A percentile compares a stretch with the other conserved stretches of the same genome.
phyloP scores from a whole-genome alignment of 805 yeast genomes.

The Sugiyamaella mastotermitis region DNA sequence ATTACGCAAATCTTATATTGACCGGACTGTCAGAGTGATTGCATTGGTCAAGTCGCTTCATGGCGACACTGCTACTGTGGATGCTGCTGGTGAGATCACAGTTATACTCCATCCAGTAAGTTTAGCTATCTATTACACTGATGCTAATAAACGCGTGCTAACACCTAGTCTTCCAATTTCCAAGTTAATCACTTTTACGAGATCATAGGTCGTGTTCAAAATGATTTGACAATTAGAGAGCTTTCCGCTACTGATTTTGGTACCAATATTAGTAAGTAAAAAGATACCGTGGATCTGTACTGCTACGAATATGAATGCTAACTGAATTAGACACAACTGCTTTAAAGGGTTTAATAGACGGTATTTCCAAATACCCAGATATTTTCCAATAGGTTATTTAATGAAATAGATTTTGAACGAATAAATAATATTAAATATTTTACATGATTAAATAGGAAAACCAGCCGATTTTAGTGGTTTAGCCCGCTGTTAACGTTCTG shows the following conservation, averaged over 20 bases:
- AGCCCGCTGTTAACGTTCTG: too few relatives aligned
- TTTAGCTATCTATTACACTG: neutral
- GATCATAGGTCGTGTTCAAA: constrained; percentile 29
- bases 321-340: neutral
- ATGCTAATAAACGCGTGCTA: neutral
- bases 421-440: too few relatives aligned
- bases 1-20: constrained; percentile 18
- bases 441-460: too few relatives aligned
- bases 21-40: constrained; percentile 26
- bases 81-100: constrained; percentile 29
- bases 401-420: too few relatives aligned
- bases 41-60: constrained; percentile 28
- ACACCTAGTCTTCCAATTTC: constrained; percentile 7
- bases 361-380: constrained; percentile 13
- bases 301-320: neutral
- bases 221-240: constrained; percentile 25
- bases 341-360: constrained; percentile 11
- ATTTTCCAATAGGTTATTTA: too few relatives aligned
- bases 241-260: constrained; percentile 21
- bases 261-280: constrained; percentile 19
- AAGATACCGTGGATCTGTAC: too few relatives aligned
- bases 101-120: constrained; percentile 22
- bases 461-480: too few relatives aligned
- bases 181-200: constrained; percentile 29
- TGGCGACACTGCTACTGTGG: constrained; percentile 24